phyloP scores from a whole-genome alignment of 2,329 filamentous ascomycete genomes.

The Mariannaea elegans region DNA sequence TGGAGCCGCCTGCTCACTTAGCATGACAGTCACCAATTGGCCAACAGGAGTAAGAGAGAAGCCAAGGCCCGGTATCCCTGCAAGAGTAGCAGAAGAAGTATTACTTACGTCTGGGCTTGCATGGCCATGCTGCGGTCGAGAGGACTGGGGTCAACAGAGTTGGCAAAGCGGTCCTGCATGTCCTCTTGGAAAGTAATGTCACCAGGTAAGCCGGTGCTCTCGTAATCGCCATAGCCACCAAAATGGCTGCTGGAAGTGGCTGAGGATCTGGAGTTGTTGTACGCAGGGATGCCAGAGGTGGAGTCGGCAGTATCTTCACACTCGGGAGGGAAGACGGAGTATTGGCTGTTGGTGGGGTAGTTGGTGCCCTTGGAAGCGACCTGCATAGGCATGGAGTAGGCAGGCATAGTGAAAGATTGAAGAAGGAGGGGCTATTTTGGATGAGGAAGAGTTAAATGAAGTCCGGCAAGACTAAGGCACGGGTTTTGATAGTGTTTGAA shows the following conservation, averaged over 20 bases:
- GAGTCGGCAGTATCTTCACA: slow-evolving; percentile 73
- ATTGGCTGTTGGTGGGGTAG: slow-evolving; percentile 63
- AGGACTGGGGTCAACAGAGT: slow-evolving; percentile 80
- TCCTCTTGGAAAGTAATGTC: slow-evolving; percentile 92
- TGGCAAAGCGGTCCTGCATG: slow-evolving; percentile 87
- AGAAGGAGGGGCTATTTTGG: slow-evolving; percentile 23
- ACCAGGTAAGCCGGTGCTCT: slow-evolving; percentile 67
- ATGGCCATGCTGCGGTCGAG: slow-evolving; percentile 78
- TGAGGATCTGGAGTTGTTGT: slow-evolving; percentile 61
- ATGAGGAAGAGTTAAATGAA: slow-evolving; percentile 14
- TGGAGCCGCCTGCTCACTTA: slow-evolving; percentile 70
- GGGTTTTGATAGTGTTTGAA: slow-evolving; percentile 13
- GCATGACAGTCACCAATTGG: slow-evolving; percentile 14
- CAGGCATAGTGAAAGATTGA: slow-evolving; percentile 62
- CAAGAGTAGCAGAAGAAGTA: slow-evolving; percentile 10
- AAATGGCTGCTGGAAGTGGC: slow-evolving; percentile 70
- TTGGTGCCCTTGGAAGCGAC: slow-evolving; percentile 71
- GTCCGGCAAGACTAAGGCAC: slow-evolving; percentile 2
- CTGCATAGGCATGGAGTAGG: slow-evolving; percentile 69
- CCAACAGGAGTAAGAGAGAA: not conserved
- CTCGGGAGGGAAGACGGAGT: slow-evolving; percentile 78
- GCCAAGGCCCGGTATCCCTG: slow-evolving; percentile 5
- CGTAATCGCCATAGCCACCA: slow-evolving; percentile 74
- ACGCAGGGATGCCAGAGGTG: slow-evolving; percentile 65
- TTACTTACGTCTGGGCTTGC: slow-evolving; percentile 87